Conservation (phyloP, 164 flowering plant species). For the Berberis vulgaris region DNA sequence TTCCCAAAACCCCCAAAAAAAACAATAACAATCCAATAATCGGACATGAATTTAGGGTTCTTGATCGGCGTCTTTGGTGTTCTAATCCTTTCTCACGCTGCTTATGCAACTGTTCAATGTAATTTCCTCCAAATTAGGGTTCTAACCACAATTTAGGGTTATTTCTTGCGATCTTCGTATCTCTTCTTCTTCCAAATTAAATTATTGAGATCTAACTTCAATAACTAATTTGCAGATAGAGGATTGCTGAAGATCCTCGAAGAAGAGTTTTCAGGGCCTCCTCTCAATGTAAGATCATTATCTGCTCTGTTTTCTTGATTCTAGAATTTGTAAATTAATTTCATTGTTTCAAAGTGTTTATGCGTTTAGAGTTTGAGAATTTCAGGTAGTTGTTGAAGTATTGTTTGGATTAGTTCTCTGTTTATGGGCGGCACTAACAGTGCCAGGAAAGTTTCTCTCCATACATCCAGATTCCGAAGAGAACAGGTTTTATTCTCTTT, state of each 20-base stretch:
- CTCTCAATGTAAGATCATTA: conserved; percentile 37
- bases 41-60: too few relatives aligned
- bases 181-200: too few relatives aligned
- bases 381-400: conserved; percentile 69
- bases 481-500: conserved; percentile 42
- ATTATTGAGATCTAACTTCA: too few relatives aligned
- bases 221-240: conserved; percentile 47
- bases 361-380: conserved; percentile 8
- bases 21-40: too few relatives aligned
- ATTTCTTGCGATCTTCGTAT: too few relatives aligned
- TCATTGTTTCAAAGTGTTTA: neutral
- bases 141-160: too few relatives aligned
- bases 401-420: conserved; percentile 53
- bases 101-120: too few relatives aligned
- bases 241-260: conserved; percentile 84
- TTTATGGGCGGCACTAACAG: conserved; percentile 67
- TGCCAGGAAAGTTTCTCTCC: conserved; percentile 72
- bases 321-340: neutral
- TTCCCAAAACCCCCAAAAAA: too few relatives aligned
- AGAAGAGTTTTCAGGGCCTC: conserved; percentile 84
- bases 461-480: conserved; percentile 80
- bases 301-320: neutral
- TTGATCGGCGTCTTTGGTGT: too few relatives aligned
- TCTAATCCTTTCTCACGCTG: too few relatives aligned
- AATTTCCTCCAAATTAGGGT: too few relatives aligned